These are phyloP conservation scores for Fusarium marasasianum DNA, from an alignment of 2,329 filamentous ascomycete species.

Conservation along the genomic window DNA sequence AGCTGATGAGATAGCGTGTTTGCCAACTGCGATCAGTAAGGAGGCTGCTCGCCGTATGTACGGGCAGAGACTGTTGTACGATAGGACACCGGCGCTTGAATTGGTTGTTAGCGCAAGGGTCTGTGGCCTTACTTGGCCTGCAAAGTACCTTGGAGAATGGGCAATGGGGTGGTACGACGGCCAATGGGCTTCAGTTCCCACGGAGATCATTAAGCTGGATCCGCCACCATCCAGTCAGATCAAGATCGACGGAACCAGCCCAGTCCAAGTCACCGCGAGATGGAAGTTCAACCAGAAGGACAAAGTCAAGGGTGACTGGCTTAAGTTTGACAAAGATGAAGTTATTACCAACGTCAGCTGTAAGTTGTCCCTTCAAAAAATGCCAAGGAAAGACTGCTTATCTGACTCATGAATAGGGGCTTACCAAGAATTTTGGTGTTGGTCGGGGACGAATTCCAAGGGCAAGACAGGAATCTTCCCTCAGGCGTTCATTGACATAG, in stretches of 20 bases:
- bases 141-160: slow-evolving; percentile 64
- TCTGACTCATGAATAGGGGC: slow-evolving; percentile 48
- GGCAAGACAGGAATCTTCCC: slow-evolving; percentile 65
- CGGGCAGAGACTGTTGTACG: slow-evolving; percentile 56
- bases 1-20: slow-evolving; percentile 49
- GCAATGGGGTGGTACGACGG: slow-evolving; percentile 67
- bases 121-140: slow-evolving; percentile 61
- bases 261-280: slow-evolving; percentile 58
- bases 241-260: slow-evolving; percentile 56
- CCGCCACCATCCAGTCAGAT: slow-evolving; percentile 58
- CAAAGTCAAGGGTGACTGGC: slow-evolving; percentile 55
- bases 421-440: slow-evolving; percentile 64
- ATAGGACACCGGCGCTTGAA: slow-evolving; percentile 57
- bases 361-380: slow-evolving; percentile 46
- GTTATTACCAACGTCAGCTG: slow-evolving; percentile 71
- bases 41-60: slow-evolving; percentile 60
- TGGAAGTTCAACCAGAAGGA: slow-evolving; percentile 64
- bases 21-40: slow-evolving; percentile 57
- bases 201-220: slow-evolving; percentile 59
- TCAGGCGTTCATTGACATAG: slow-evolving; percentile 58
- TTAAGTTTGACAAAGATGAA: slow-evolving; percentile 73
- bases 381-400: not conserved
- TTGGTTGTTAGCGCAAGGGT: slow-evolving; percentile 60
- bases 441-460: slow-evolving; percentile 62
- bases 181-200: slow-evolving; percentile 58